A percentile compares a stretch with the other conserved stretches of the same genome.
phyloP scores from a whole-genome alignment of 441 rosid species.

The Macaranga tanarius region DNA sequence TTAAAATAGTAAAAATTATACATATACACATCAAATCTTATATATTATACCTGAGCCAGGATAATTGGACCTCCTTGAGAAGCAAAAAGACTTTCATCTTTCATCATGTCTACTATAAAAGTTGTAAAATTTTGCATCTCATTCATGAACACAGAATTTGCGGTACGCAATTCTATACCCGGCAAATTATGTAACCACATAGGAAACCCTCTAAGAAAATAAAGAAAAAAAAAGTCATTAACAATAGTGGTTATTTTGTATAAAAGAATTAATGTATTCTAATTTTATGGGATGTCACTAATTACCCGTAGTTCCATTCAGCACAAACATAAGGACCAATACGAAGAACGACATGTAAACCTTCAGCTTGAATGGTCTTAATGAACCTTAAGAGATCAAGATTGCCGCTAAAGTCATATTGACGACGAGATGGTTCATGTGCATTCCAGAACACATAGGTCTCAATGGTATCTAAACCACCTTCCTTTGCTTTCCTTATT shows the following conservation, averaged over 20 bases:
- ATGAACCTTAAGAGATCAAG: slow-evolving; percentile 44
- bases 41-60: slow-evolving; percentile 50
- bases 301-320: slow-evolving; percentile 76
- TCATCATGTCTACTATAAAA: slow-evolving; percentile 53
- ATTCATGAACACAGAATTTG: slow-evolving; percentile 64
- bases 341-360: slow-evolving; percentile 49
- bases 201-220: slow-evolving; percentile 61
- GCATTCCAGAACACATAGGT: slow-evolving; percentile 83
- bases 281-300: neutral
- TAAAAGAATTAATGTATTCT: no score
- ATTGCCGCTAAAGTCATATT: slow-evolving; percentile 41
- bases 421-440: slow-evolving; percentile 68
- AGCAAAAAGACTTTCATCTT: slow-evolving; percentile 53
- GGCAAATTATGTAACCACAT: slow-evolving; percentile 80
- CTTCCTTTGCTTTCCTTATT: slow-evolving; percentile 65
- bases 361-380: slow-evolving; percentile 36
- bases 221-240: neutral
- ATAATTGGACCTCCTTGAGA: slow-evolving; percentile 76
- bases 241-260: neutral
- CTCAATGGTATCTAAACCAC: slow-evolving; percentile 73
- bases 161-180: slow-evolving; percentile 62
- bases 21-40: no score
- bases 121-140: slow-evolving; percentile 53
- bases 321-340: slow-evolving; percentile 71
- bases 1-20: no score